Conservation (phyloP, 2,329 filamentous ascomycete species). For the Beauveria varroae region DNA sequence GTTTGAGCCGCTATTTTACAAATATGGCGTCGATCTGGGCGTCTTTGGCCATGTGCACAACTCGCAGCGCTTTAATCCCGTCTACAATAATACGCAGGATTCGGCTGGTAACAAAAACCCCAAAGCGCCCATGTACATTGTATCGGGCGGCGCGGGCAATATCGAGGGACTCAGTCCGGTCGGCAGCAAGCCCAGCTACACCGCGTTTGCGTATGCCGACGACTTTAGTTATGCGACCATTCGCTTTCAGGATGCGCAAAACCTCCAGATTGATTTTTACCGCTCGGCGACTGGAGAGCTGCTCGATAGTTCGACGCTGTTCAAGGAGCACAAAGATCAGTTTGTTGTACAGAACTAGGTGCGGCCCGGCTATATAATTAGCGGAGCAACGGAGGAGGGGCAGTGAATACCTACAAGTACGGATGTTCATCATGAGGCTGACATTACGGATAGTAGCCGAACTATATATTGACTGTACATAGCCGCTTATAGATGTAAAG, state of each 20-base stretch:
- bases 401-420: background rate
- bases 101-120: slow-evolving; percentile 29
- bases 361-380: background rate
- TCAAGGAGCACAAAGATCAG: slow-evolving; percentile 36
- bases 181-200: slow-evolving; percentile 26
- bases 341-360: slow-evolving; percentile 29
- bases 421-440: background rate
- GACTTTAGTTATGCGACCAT: slow-evolving; percentile 46
- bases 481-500: background rate
- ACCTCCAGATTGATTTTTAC: slow-evolving; percentile 44
- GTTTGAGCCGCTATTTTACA: slow-evolving; percentile 47
- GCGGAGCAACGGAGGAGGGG: background rate
- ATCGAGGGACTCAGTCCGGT: slow-evolving; percentile 31
- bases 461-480: background rate
- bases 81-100: slow-evolving; percentile 28
- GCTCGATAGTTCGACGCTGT: slow-evolving; percentile 39
- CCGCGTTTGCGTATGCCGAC: slow-evolving; percentile 21
- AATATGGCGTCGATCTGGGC: slow-evolving; percentile 49
- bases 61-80: slow-evolving; percentile 43
- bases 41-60: slow-evolving; percentile 54
- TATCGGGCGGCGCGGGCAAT: slow-evolving; percentile 49
- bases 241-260: slow-evolving; percentile 35
- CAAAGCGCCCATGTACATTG: slow-evolving; percentile 26
- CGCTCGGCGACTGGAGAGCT: slow-evolving; percentile 38
- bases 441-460: background rate